Base-by-base conservation (phyloP, 2,329 filamentous ascomycete species). In the Sporothrix pallida region DNA sequence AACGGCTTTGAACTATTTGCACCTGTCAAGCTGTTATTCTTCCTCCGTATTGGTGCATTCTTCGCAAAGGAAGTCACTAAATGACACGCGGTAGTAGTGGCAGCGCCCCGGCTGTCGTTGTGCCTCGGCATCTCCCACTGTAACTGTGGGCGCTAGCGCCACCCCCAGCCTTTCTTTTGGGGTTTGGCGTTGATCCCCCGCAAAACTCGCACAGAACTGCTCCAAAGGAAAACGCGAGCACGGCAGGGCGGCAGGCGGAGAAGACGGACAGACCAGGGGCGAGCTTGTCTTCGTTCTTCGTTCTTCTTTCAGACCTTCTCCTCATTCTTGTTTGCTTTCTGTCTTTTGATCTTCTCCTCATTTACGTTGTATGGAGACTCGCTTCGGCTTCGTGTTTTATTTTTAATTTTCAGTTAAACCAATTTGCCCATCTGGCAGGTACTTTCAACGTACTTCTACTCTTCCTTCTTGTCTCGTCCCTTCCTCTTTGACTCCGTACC, bases 51-150 rank as follows among this genome's bases (percentile, higher is more conserved):
- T 37, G 31, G 23, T 26, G 23, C 23, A 26, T 26, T 26, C 23
- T 26, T 26, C 23, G 23, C 23, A 26, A 26, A 26, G 23, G 23
- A 26, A 26, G 31, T 37, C 31, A 37, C 31, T 37, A 37, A 37
- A 37, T 37, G 4, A 5, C 31, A 37, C 31, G 31, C 31, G 31
- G 31, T 37, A 7, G 31, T 37, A 37, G 31, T 37, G 31, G 31
- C 31, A 5, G 31, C 23, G 31, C 31, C 31, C 42, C 62, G 37
- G 42, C 56, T 60, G 56, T 60, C 13, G 20, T 70, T 46, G 68
- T 60, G 68, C 68, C 68, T 70, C 68, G 68, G 68, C 68, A 70
- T 60, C n/a, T 58, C 17, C 20, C 20, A 23, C 52, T 7, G 31
- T 44, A 50, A 20, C n/a, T 8, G 17, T n/a, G 6, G 67, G 48